Evolutionary conservation across 2,329 filamentous ascomycete genomes (phyloP).

Genomic region (Geosmithia putterillii): DNA sequence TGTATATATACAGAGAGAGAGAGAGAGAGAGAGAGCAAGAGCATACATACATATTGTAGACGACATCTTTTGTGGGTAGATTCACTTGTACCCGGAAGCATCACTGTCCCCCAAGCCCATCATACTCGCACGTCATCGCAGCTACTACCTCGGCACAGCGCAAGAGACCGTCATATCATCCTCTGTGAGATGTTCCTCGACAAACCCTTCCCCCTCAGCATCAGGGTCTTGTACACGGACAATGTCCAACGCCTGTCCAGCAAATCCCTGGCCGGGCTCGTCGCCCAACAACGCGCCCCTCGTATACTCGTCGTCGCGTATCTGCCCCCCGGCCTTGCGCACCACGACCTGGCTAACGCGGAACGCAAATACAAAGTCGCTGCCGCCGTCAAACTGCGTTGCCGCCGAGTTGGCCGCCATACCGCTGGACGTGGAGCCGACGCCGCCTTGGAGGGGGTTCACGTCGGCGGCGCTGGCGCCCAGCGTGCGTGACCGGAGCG

Average conservation of each 20-base stretch:
- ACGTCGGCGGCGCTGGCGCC: background rate
- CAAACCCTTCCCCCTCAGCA: background rate
- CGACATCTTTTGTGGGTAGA: no score
- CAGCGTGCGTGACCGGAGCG: background rate
- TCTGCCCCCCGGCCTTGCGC: background rate
- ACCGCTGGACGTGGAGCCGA: background rate
- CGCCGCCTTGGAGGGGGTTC: background rate
- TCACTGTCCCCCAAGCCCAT: no score
- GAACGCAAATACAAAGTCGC: constrained; percentile 5
- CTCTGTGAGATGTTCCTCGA: background rate
- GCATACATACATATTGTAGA: no score
- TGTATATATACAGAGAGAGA: background rate
- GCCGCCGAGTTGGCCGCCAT: background rate
- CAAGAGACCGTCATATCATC: background rate
- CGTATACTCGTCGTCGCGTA: constrained; percentile 1
- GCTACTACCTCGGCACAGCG: background rate
- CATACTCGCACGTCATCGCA: no score
- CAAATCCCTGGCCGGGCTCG: background rate
- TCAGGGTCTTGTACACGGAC: background rate
- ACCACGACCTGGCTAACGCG: constrained; percentile 1
- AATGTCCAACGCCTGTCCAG: background rate
- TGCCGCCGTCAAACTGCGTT: constrained; percentile 1
- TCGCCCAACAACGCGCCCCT: constrained; percentile 2
- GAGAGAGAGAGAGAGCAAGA: no score
- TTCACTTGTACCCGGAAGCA: no score